These are phyloP conservation scores for Paspalum notatum DNA, from an alignment of 176 grass and related monocot species.

Conservation along the genomic window DNA sequence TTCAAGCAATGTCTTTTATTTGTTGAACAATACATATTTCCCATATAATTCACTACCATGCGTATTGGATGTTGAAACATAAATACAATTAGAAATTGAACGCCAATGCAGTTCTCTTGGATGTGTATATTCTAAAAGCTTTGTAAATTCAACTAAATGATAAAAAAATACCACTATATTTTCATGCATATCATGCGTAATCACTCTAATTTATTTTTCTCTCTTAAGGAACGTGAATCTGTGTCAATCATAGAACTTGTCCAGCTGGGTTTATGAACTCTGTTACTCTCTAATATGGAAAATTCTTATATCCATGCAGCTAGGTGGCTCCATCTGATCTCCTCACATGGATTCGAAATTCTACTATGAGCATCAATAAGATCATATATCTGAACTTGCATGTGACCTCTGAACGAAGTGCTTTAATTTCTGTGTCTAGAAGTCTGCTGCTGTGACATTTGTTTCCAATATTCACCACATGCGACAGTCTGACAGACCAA, in stretches of 20 bases:
- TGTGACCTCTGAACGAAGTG: not conserved
- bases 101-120: not conserved
- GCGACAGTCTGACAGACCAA: conserved; percentile 7
- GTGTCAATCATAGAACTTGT: not conserved
- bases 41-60: not conserved
- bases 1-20: not conserved
- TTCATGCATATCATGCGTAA: not conserved
- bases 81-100: not conserved
- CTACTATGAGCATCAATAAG: conserved; percentile 44
- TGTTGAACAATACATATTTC: not conserved
- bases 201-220: not conserved
- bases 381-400: not conserved
- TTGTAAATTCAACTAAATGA: not conserved
- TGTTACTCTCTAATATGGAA: conserved; percentile 20
- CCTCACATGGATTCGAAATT: not conserved
- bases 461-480: conserved; percentile 14
- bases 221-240: not conserved
- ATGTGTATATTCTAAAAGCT: not conserved
- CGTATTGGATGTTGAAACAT: not conserved
- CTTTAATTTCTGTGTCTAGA: conserved; percentile 2
- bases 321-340: conserved; percentile 52
- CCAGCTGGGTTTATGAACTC: not conserved
- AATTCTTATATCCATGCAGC: conserved; percentile 20
- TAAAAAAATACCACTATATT: not conserved
- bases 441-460: not conserved